These are phyloP conservation scores for Penicillium arizonense DNA, from an alignment of 495 filamentous ascomycete genomes.

Conservation along the genomic window DNA sequence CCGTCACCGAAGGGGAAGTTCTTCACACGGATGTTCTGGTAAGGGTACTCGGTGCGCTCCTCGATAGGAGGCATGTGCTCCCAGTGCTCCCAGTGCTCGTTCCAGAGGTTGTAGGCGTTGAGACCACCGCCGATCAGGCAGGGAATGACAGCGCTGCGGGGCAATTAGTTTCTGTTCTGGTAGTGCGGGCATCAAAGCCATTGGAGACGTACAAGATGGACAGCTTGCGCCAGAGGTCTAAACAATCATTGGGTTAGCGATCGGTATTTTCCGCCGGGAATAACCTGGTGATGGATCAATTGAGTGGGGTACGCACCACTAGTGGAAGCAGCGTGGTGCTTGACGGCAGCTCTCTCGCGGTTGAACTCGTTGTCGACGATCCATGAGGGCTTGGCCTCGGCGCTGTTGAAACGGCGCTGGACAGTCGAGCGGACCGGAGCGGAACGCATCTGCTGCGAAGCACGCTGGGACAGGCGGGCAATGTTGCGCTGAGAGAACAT, in stretches of 20 bases:
- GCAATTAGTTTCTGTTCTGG: conserved; percentile 11
- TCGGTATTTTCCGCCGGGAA: neutral
- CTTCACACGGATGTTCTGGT: conserved; percentile 89
- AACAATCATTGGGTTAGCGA: conserved; percentile 35
- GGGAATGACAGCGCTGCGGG: conserved; percentile 63
- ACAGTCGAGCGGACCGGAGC: conserved; percentile 55
- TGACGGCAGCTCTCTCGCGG: conserved; percentile 77
- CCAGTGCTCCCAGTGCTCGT: conserved; percentile 96
- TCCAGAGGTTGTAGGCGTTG: conserved; percentile 89
- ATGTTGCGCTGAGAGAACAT: conserved; percentile 66
- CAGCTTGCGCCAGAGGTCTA: conserved; percentile 92
- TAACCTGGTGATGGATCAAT: neutral
- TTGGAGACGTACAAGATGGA: conserved; percentile 75
- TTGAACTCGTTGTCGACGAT: conserved; percentile 80
- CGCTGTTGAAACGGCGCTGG: conserved; percentile 70
- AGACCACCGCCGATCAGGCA: conserved; percentile 62
- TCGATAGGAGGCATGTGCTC: conserved; percentile 79
- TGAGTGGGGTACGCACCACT: conserved; percentile 57
- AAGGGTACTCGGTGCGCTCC: conserved; percentile 86
- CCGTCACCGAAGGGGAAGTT: conserved; percentile 91
- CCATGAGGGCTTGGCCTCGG: conserved; percentile 47
- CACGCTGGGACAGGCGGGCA: conserved; percentile 58
- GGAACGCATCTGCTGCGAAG: conserved; percentile 52
- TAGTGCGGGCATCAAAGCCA: neutral
- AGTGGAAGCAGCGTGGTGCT: conserved; percentile 79